Evolutionary conservation across 352 stramenopile genomes (phyloP), one percentile per base, ranked within the genome.

Genomic region (Blastocystis hominis): DNA sequence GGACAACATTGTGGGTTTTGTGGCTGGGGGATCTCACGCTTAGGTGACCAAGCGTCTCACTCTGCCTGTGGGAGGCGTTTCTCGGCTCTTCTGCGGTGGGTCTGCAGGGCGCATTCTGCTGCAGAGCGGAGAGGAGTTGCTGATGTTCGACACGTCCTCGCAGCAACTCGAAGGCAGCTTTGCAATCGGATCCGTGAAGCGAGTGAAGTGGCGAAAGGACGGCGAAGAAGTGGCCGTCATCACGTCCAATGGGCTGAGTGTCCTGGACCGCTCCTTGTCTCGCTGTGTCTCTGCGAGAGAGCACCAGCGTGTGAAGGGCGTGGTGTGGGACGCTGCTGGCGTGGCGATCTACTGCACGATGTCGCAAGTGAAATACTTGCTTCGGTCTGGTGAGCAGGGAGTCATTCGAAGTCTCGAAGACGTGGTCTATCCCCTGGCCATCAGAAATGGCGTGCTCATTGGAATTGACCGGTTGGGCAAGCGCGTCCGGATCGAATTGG

Each of bases 341-440:
- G 93, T 99, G 70, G 98, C 99, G 86, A 90, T 99, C 40, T 99
- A 98, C 92, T 98, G 94, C 24, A 99, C 96, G 75, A 91, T 98
- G 64, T 95, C 94, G 89, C 93, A 96, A 91, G 94, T 96, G 89
- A 96, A 96, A 90, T 96, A 96, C 89, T 93, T 92, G 77, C 90
- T 96, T 61, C 92, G 92, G 75, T 47, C n/a, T 88, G 91, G 94
- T 46, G 97, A 98, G 90, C 96, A 92, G 77, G 97, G 97, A 61
- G 98, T 98, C 89, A 98, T 99, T 89, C 95, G 96, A 62, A 98
- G 95, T 47, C 91, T 99, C 69, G 96, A 98, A 88, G 93, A 97
- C 68, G 95, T 96, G 1, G 93, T 99, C 75, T 99, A 99, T 91
- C 90, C 98, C 20, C 97, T 94, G 55, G 93, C 96, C 86, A 90